Evolutionary conservation across 257 asterid species (phyloP), one percentile per base, ranked within the genome.

Genomic region (Solanum sitiens): DNA sequence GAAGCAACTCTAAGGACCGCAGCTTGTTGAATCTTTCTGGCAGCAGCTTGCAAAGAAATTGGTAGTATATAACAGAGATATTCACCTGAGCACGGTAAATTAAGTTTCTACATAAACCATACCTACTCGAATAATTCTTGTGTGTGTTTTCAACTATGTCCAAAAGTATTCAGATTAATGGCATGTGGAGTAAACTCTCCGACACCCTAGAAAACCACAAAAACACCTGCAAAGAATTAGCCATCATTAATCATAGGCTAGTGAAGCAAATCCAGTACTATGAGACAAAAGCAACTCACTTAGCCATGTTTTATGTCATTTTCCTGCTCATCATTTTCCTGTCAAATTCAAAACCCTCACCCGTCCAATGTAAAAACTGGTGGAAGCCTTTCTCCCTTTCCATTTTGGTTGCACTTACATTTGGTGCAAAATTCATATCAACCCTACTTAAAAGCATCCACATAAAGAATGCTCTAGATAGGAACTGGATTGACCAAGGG

Each of bases 311-410:
- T 25, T 89, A 89, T 18, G 86, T 89, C 20, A 88, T 82, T 10
- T 87, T 68, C 76, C 89, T 83, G 59, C 45, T 89, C 8, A 23
- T 84, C 12, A 84, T 89, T 16, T 87, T 87, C 86, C 71, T 89
- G 12, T 74, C 84, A 25, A 84, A 35, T 45, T 87, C 89, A 30
- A 84, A 83, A 45, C 86, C 89, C 33, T 84, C 87, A 2, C 67
- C 67, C 7, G 13, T 71, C 85, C 80, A 74, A 23, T 89, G 91
- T 42, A 25, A 84, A 53, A 35, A 87, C 6, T 86, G 89, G 88
- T 89, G 89, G 91, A 89, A 87, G 13, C 86, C 88, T 8, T 89
- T 89, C 84, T 63, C 86, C 40, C 15, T 89, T 21, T 89, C 91
- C 21, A 25, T 89, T 18, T 47, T 70, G 56, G 32, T 89, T 9